Percentiles rank a stretch among this genome's conserved stretches.
Conservation (phyloP, 1,284 basidiomycete genomes). For the Sutorius eximius region DNA sequence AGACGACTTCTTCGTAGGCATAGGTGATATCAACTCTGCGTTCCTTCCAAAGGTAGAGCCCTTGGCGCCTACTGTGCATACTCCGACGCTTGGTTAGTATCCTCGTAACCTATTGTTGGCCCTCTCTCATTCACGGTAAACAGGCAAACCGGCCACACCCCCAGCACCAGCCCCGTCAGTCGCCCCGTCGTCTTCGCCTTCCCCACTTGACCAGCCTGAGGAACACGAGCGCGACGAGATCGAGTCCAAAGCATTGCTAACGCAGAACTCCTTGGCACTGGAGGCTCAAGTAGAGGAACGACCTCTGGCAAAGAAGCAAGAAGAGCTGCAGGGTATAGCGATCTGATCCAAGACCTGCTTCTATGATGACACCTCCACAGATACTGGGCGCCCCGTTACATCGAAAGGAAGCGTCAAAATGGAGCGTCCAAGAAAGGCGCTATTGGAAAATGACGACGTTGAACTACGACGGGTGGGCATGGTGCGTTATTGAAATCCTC, state of each 20-base stretch:
- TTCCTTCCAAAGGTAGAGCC: slow-evolving; percentile 81
- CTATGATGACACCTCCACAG: slow-evolving; percentile 10
- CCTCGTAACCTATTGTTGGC: background rate
- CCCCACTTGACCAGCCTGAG: slow-evolving; percentile 33
- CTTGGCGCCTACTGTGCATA: slow-evolving; percentile 39
- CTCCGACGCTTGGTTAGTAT: slow-evolving; percentile 30
- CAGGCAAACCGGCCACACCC: slow-evolving; percentile 22
- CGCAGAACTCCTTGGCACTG: slow-evolving; percentile 67
- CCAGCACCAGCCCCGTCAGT: slow-evolving; percentile 13
- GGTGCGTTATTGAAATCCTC: slow-evolving; percentile 43
- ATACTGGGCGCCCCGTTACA: slow-evolving; percentile 12
- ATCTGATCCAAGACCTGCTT: slow-evolving; percentile 15
- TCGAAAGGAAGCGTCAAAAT: slow-evolving; percentile 19
- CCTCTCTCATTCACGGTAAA: slow-evolving; percentile 1
- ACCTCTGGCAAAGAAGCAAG: slow-evolving; percentile 87
- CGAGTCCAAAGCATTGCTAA: slow-evolving; percentile 55
- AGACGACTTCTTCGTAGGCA: slow-evolving; percentile 99
- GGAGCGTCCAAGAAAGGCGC: slow-evolving; percentile 61
- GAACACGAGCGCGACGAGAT: slow-evolving; percentile 47
- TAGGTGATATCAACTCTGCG: slow-evolving; percentile 95
- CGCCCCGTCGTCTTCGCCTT: slow-evolving; percentile 22
- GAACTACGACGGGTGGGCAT: slow-evolving; percentile 78
- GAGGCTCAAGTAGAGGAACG: slow-evolving; percentile 85
- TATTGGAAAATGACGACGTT: slow-evolving; percentile 86
- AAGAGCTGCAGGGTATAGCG: slow-evolving; percentile 59